Evolutionary conservation across 2,329 filamentous ascomycete species (phyloP), one percentile per base, ranked within the genome.

Genomic region (Sporothrix phasma): DNA sequence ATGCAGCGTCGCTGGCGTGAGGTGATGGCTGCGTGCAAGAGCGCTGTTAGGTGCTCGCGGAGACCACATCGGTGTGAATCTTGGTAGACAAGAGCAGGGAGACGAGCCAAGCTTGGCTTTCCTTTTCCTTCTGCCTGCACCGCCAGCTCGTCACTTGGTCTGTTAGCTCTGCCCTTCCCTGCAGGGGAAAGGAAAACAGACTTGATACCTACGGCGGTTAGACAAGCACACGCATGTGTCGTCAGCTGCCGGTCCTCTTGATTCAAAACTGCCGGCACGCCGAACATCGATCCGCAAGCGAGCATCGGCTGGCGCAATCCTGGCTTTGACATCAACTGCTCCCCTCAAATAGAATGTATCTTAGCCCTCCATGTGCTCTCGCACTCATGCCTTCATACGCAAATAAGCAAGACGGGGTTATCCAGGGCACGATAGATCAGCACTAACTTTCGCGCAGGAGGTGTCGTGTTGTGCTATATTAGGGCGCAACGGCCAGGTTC

Each of bases 41-140:
- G 39, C 11, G 13, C 31, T 41, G 46, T 24, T 49, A 63, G 22
- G 22, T 17, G 41, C 39, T 46, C 31, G 59, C 59, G 34, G 31
- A 51, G 59, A 49, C 59, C 59, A 45, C 45, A 39, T 61, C 31
- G 58, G 26, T 39, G 34, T 22, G 59, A 45, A 61, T 61, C 45
- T 61, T 61, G 59, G 59, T 61, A 51, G 45, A 31, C 13, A n/a
- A 45, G 22, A 56, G 31, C 13, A 41, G 15, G 13, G 24, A 24
- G n/a, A 24, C 39, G 8, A 45, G 56, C 56, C 56, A 46, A 59
- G 56, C 56, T 31, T 59, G 34, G 11, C 34, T 37, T 11, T 47
- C 10, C 5, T 24, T 4, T 26, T 47, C 19, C 10, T 54, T 11
- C 37, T 54, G 10, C 19, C 11, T 53, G 17, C 26, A n/a, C 15